phyloP scores from a whole-genome alignment of 2,329 filamentous ascomycete genomes.

The Aureobasidium melanogenum region DNA sequence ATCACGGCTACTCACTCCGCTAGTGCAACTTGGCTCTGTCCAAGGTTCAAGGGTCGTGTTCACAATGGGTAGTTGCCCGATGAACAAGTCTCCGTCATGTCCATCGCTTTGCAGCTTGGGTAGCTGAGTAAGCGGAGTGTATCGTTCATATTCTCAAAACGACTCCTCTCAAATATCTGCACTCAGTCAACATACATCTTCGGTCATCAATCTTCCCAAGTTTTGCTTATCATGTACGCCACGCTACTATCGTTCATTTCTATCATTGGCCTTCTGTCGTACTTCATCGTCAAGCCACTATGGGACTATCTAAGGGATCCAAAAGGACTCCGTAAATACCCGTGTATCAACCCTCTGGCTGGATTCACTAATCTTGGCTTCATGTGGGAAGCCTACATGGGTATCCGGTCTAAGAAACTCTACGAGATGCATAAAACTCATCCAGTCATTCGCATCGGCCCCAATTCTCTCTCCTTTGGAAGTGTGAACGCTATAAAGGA shows the following conservation, averaged over 20 bases:
- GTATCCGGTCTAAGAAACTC: conserved; percentile 35
- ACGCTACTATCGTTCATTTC: neutral
- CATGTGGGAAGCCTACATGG: conserved; percentile 33
- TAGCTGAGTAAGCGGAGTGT: neutral
- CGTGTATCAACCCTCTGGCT: conserved; percentile 34
- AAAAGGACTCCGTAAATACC: conserved; percentile 42
- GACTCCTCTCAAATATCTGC: neutral
- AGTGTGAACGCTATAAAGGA: conserved; percentile 31
- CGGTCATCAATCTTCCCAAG: neutral
- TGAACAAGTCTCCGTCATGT: neutral
- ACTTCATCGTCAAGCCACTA: neutral
- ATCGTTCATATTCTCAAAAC: neutral
- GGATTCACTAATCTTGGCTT: conserved; percentile 39
- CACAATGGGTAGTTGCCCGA: neutral
- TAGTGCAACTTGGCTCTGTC: too few relatives aligned
- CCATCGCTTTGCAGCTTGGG: neutral
- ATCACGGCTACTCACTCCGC: neutral
- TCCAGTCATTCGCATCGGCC: conserved; percentile 34
- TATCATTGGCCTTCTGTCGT: neutral
- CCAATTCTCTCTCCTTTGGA: conserved; percentile 37
- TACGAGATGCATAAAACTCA: conserved; percentile 32
- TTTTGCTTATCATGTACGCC: neutral
- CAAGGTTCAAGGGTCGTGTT: neutral
- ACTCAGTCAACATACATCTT: neutral
- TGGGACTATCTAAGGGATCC: conserved; percentile 34